Percentiles rank a stretch among this genome's conserved stretches.
phyloP scores from a whole-genome alignment of 805 yeast species.

The Myxozyma neotropica region DNA sequence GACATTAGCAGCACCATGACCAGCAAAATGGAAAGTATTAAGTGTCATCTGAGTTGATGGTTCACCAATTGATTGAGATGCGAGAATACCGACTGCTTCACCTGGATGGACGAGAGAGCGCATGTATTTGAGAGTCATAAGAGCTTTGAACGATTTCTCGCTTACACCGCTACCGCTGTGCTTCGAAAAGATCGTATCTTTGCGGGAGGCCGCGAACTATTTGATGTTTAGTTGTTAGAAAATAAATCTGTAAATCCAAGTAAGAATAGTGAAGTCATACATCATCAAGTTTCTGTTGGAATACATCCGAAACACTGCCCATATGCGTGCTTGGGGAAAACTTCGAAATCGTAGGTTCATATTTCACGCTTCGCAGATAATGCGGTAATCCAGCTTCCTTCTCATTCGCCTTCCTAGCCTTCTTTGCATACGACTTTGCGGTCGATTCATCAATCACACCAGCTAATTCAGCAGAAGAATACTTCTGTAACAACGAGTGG shows the following conservation, averaged over 20 bases:
- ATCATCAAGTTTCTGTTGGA: conserved; percentile 75
- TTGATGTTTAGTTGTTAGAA: no score
- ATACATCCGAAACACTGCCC: conserved; percentile 90
- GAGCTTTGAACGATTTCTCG: conserved; percentile 84
- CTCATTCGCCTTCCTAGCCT: conserved; percentile 63
- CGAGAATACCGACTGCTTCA: conserved; percentile 97
- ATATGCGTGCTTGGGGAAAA: conserved; percentile 86
- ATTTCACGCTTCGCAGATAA: conserved; percentile 61
- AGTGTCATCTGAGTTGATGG: conserved; percentile 99
- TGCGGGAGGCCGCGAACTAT: conserved; percentile 20
- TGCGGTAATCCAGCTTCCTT: conserved; percentile 67
- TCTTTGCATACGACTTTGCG: conserved; percentile 80
- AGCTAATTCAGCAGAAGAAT: conserved; percentile 65
- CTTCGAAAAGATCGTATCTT: conserved; percentile 25
- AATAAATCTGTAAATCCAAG: background rate
- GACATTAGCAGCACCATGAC: conserved; percentile 99
- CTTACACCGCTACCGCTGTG: conserved; percentile 52
- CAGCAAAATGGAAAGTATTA: conserved; percentile 97
- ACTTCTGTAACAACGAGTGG: conserved; percentile 80
- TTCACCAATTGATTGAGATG: conserved; percentile 97
- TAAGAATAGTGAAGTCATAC: conserved; percentile 42
- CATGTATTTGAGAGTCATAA: conserved; percentile 98
- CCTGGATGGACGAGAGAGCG: conserved; percentile 94
- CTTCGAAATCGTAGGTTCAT: conserved; percentile 85
- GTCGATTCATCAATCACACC: conserved; percentile 80